These are phyloP conservation scores for Amorphotheca resinae DNA, from an alignment of 495 filamentous ascomycete genomes.

Conservation along the genomic window DNA sequence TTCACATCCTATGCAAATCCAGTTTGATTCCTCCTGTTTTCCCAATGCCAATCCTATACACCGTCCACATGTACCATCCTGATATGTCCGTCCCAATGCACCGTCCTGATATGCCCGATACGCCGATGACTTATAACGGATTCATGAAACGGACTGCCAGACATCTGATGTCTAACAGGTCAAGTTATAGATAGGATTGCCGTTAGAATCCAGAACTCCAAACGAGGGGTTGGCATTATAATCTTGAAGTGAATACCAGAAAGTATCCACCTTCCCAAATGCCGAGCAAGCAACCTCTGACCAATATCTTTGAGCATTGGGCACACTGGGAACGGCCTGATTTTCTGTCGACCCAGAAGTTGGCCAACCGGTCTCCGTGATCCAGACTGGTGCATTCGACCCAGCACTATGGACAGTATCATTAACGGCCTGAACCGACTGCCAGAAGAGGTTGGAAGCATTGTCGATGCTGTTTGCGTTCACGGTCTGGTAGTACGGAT, in stretches of 20 bases:
- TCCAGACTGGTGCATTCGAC: constrained; percentile 60
- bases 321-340: constrained; percentile 47
- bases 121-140: too few relatives aligned
- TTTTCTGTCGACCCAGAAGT: constrained; percentile 48
- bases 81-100: too few relatives aligned
- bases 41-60: too few relatives aligned
- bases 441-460: constrained; percentile 49
- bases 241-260: constrained; percentile 67
- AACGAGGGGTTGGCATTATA: constrained; percentile 58
- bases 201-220: constrained; percentile 35
- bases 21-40: too few relatives aligned
- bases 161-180: constrained; percentile 8
- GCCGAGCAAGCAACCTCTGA: constrained; percentile 58
- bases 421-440: constrained; percentile 34
- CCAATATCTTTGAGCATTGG: constrained; percentile 70
- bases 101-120: too few relatives aligned
- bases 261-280: constrained; percentile 53
- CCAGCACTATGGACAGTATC: constrained; percentile 41
- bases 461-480: constrained; percentile 50
- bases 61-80: too few relatives aligned
- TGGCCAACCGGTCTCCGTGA: constrained; percentile 85
- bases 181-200: constrained; percentile 27
- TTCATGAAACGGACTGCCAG: too few relatives aligned
- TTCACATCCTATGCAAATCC: too few relatives aligned
- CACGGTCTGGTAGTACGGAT: constrained; percentile 61